Evolutionary conservation across 2,329 filamentous ascomycete species (phyloP), one percentile per base, ranked within the genome.

Genomic region (Daldinia sp.): DNA sequence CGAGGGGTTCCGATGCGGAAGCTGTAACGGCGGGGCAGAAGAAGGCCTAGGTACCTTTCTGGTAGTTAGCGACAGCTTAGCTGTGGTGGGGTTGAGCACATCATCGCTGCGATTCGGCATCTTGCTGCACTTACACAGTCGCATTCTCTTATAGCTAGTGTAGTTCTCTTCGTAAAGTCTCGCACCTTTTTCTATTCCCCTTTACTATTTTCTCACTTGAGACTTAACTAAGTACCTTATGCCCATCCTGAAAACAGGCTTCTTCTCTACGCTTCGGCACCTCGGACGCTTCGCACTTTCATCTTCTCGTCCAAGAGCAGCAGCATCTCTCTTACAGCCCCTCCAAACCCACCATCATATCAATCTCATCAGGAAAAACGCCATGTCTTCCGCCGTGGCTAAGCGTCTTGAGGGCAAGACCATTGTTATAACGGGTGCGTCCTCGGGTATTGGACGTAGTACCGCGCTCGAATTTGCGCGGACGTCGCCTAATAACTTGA

Each of bases 381-480:
- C 77, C 69, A 86, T 87, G 84, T 70, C 75, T 39, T 81, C 86
- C 54, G 88, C 93, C 42, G 89, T 91, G 82, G 87, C 87, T 71
- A 92, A 93, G 80, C 94, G 95, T 83, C 92, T 99, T 68, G 87
- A 92, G 76, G 94, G 94, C 87, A 98, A 98, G 84, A 98, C 94
- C 4, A 85, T 98, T 66, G 82, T 98, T 64, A 88, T 99, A 71
- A 98, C 96, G 4, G 96, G 96, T 63, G 96, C 96, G 35, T 96
- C 92, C 3, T 97, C 93, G 20, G 96, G 96, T 69, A 98, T 99
- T 80, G 96, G 96, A 26, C 88, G 87, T 63, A 89, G 87, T 74
- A 91, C 88, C 18, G 96, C 95, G n/a, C 84, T 96, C 72, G 96
- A 98, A 81, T 99, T 98, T 78, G 96, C 96, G 28, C 89, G 93